Evolutionary conservation across 2,329 filamentous ascomycete genomes (phyloP).

Genomic region (Exophiala sideris): DNA sequence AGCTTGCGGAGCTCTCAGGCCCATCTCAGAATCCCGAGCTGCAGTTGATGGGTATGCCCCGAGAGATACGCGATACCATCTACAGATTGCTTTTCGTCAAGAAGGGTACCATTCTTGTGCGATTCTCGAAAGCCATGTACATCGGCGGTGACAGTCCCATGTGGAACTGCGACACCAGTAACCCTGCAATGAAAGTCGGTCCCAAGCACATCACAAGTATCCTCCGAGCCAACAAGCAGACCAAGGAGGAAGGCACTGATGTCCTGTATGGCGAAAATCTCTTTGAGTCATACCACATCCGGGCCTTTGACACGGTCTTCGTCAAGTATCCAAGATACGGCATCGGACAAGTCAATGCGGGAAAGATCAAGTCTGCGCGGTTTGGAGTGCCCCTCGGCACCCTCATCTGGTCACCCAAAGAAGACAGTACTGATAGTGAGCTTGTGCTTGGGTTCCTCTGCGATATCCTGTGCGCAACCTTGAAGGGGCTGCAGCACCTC

Average conservation of each 20-base stretch:
- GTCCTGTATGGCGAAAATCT: constrained; percentile 2
- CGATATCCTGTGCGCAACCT: neutral
- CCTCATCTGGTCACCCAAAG: too few relatives aligned
- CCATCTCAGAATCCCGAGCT: neutral
- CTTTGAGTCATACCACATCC: neutral
- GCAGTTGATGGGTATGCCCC: neutral
- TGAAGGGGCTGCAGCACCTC: neutral
- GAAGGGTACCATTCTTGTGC: neutral
- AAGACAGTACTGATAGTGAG: too few relatives aligned
- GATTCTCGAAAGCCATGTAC: neutral
- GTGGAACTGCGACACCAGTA: too few relatives aligned
- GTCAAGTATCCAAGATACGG: neutral
- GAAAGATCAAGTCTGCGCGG: neutral
- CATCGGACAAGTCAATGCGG: neutral
- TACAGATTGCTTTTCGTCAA: neutral
- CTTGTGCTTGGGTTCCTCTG: neutral
- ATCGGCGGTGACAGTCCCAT: too few relatives aligned
- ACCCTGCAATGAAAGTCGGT: neutral
- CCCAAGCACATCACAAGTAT: neutral
- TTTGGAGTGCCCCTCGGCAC: neutral
- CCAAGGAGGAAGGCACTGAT: neutral
- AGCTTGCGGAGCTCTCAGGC: neutral
- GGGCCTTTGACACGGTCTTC: neutral
- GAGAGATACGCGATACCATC: neutral
- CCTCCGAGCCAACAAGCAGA: neutral